These are phyloP conservation scores for Haplosporangium sp. DNA, from an alignment of 371 early-diverging fungal genomes.

Conservation along the genomic window DNA sequence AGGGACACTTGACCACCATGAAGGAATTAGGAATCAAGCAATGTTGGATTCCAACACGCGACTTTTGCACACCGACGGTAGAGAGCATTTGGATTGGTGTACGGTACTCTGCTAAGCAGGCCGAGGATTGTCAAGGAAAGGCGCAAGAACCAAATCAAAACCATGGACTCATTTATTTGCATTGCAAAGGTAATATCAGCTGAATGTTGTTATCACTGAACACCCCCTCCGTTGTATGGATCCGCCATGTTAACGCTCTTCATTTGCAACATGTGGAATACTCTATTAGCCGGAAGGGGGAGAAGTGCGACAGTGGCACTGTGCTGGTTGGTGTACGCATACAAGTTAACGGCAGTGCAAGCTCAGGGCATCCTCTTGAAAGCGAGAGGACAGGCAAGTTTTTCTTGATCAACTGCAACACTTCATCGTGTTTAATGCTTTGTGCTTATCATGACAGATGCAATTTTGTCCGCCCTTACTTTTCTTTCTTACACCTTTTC, in stretches of 20 bases:
- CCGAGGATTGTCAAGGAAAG: background rate
- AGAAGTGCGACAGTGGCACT: constrained; percentile 45
- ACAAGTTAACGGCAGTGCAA: constrained; percentile 22
- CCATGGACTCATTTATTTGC: constrained; percentile 20
- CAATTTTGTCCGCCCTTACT: background rate
- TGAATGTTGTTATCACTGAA: too few species aligned
- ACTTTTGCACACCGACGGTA: constrained; percentile 36
- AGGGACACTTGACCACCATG: constrained; percentile 35
- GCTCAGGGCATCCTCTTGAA: constrained; percentile 34
- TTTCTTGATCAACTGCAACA: too few species aligned
- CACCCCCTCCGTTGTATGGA: background rate
- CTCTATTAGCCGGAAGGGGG: constrained; percentile 36
- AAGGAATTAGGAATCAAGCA: constrained; percentile 20
- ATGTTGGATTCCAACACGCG: constrained; percentile 46
- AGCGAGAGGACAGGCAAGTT: constrained; percentile 35
- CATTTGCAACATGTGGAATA: background rate
- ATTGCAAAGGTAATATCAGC: constrained; percentile 39
- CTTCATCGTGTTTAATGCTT: too few species aligned
- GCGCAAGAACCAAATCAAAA: background rate
- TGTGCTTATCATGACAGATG: background rate
- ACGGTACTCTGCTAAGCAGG: constrained; percentile 23
- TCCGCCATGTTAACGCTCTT: constrained; percentile 1
- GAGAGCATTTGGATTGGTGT: constrained; percentile 37
- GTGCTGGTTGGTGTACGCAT: constrained; percentile 35
- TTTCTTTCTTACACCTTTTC: background rate